These are phyloP conservation scores for Euphorbia celastroides DNA, from an alignment of 441 rosid genomes.

Conservation along the genomic window DNA sequence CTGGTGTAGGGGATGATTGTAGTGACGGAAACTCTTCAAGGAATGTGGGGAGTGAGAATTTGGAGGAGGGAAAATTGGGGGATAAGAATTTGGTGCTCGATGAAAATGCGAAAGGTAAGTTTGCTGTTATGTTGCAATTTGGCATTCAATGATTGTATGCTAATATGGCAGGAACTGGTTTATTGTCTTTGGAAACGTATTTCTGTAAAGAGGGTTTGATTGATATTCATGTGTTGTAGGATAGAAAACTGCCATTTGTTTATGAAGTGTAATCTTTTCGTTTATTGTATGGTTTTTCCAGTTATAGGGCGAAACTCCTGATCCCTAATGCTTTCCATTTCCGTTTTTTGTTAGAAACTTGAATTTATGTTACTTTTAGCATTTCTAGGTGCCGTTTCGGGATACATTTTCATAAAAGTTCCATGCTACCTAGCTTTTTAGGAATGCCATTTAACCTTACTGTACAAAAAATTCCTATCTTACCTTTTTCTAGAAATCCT, in stretches of 20 bases:
- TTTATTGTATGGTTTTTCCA: not conserved
- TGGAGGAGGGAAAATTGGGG: slow-evolving; percentile 35
- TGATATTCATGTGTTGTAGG: not conserved
- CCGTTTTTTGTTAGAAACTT: too few species aligned
- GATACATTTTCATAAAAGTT: too few species aligned
- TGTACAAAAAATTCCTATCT: not conserved
- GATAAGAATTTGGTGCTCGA: slow-evolving; percentile 24
- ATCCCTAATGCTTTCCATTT: too few species aligned
- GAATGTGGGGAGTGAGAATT: slow-evolving; percentile 25
- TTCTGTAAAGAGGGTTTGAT: not conserved
- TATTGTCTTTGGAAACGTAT: not conserved
- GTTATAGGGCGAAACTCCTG: too few species aligned
- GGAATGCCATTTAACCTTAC: not conserved
- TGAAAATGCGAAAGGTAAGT: slow-evolving; percentile 47
- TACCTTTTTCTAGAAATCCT: not conserved
- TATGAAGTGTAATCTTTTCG: slow-evolving; percentile 6
- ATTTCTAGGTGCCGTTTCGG: too few species aligned
- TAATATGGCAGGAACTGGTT: not conserved
- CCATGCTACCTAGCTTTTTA: too few species aligned
- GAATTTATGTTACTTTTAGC: too few species aligned
- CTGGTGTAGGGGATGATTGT: slow-evolving; percentile 24
- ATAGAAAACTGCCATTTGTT: slow-evolving; percentile 1
- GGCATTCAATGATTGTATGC: not conserved
- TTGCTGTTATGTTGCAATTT: not conserved
- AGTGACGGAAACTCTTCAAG: slow-evolving; percentile 31